Percentiles rank a stretch among this genome's conserved stretches.
Evolutionary conservation across 306 rosid species (phyloP).

Genomic region (Vachellia collinsii): DNA sequence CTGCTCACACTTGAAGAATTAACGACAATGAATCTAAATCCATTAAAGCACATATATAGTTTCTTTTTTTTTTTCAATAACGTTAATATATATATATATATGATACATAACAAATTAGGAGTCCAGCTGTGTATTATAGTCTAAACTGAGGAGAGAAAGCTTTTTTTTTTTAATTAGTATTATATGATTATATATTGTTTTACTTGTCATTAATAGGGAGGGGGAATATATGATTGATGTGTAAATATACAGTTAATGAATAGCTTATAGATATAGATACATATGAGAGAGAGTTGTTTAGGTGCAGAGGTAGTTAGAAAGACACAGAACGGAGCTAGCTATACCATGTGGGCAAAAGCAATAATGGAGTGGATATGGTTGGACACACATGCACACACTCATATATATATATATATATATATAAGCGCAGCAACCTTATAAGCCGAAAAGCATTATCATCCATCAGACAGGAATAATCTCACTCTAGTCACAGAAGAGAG

Average conservation of each 20-base stretch:
- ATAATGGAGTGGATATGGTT: slow-evolving; percentile 20
- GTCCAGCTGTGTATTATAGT: not conserved
- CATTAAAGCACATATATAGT: no score
- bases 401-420: not conserved
- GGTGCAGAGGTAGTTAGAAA: slow-evolving; percentile 34
- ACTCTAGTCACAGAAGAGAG: not conserved
- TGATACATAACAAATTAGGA: not conserved
- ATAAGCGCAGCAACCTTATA: not conserved
- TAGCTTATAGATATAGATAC: no score
- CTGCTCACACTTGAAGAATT: not conserved
- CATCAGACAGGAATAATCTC: not conserved
- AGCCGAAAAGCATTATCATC: slow-evolving; percentile 40
- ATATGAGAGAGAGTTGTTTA: not conserved
- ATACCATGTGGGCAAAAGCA: slow-evolving; percentile 16
- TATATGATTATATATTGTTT: not conserved
- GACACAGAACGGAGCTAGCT: slow-evolving; percentile 34
- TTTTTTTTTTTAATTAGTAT: no score
- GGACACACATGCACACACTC: not conserved
- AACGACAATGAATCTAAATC: not conserved
- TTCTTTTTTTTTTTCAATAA: not conserved
- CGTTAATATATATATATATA: not conserved
- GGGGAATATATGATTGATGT: not conserved
- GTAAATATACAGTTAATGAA: not conserved
- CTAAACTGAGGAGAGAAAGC: not conserved
- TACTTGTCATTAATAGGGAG: not conserved